phyloP scores from a whole-genome alignment of 176 grass and related monocot genomes.

The Aechmea fasciata region DNA sequence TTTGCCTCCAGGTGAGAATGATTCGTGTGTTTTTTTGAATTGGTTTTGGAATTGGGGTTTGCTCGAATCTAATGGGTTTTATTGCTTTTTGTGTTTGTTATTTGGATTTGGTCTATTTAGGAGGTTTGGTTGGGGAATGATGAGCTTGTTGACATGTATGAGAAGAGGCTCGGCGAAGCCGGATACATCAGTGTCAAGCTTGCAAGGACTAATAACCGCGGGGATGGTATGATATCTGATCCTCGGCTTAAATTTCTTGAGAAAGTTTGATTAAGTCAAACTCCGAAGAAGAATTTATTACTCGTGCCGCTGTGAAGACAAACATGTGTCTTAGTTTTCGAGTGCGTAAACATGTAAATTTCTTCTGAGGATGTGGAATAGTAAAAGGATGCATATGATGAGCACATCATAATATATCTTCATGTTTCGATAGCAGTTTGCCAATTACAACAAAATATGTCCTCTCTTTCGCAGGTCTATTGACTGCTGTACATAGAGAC shows the following conservation, averaged over 20 bases:
- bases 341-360: no score
- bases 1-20: conserved; percentile 66
- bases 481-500: conserved; percentile 49
- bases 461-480: conserved; percentile 20
- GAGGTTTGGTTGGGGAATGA: conserved; percentile 89
- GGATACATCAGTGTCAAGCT: conserved; percentile 67
- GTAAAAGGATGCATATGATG: no score
- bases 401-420: no score
- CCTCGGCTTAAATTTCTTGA: background rate
- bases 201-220: conserved; percentile 77
- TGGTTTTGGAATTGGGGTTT: background rate
- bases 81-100: background rate
- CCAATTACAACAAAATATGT: no score
- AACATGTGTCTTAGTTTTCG: no score
- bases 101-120: conserved; percentile 24
- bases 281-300: no score
- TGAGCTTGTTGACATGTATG: conserved; percentile 71
- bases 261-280: background rate
- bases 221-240: conserved; percentile 45
- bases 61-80: background rate
- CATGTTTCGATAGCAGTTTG: no score
- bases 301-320: no score
- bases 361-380: no score
- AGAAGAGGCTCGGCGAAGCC: conserved; percentile 47
- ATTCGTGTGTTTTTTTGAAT: background rate